Base-by-base conservation (phyloP, 306 rosid genomes). In the Calophaca sinica region DNA sequence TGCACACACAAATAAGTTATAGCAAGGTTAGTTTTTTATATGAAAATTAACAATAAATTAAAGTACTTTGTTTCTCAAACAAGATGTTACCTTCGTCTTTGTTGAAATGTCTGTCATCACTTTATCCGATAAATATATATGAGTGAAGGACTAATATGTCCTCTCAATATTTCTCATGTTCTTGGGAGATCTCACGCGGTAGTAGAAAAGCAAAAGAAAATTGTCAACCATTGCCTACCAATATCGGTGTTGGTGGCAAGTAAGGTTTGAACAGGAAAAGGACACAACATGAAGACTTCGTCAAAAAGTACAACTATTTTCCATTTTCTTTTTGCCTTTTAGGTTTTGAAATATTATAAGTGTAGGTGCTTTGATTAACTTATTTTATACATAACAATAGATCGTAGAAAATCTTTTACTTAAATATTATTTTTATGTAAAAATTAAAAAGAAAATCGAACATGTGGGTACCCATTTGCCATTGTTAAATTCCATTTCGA, bases 181-280 rank as follows among this genome's bases (percentile, higher is more conserved):
- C 2, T 32, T 61, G 62, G 26, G 62, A 73, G 82, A 41, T 54
- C 33, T 63, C 65, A 72, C 83, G 83, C 83, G 83, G 73, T 63
- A 20, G 45, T 28, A 54, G 28, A 79, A 72, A 63, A 63, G 54
- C 10, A 7, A 35, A 63, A 31, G 46, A 63, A 72, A 63, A 15
- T 53, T 42, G 68, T 63, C 62, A 29, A 62, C 38, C 20, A 0
- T 71, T 72, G 44, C 52, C 73, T 55, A 78, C 77, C 77, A 62
- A 62, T 26, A 20, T 62, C 53, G 73, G 72, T 72, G 60, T 42
- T 70, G 33, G 77, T 70, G n/a, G 50, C 67, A 62, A 62, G 77
- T 51, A 78, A 52, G 67, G 68, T 71, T 71, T 71, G 77, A 78
- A 71, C n/a, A 4, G 12, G 42, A 45, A 66, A 82, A 78, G 35